Percentiles rank a stretch among this genome's conserved stretches.
These are phyloP conservation scores for Penicillium robsamsonii DNA, from an alignment of 495 filamentous ascomycete species.

Conservation along the genomic window DNA sequence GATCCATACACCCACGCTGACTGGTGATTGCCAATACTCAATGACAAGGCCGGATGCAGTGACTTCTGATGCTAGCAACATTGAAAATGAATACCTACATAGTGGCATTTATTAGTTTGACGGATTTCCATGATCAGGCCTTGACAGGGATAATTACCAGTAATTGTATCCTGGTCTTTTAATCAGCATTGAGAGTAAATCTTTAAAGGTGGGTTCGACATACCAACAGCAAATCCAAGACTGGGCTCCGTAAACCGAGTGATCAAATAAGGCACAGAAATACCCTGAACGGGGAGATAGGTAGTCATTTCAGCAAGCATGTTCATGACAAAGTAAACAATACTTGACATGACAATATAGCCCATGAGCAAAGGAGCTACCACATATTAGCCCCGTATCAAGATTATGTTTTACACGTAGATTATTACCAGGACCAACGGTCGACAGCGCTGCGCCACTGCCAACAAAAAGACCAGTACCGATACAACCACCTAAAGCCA, in stretches of 20 bases:
- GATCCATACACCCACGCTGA: conserved; percentile 62
- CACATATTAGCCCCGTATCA: conserved; percentile 18
- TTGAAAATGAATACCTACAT: conserved; percentile 48
- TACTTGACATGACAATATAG: conserved; percentile 53
- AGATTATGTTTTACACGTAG: background rate
- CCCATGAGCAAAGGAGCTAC: conserved; percentile 69
- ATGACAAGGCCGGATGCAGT: conserved; percentile 67
- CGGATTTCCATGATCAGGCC: background rate
- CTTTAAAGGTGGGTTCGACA: conserved; percentile 15
- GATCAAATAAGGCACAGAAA: conserved; percentile 68
- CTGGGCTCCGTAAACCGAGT: conserved; percentile 66
- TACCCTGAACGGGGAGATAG: conserved; percentile 68
- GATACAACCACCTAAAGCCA: conserved; percentile 71
- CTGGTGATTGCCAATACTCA: conserved; percentile 60
- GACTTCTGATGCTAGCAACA: conserved; percentile 66
- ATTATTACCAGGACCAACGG: conserved; percentile 57
- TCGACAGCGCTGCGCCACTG: conserved; percentile 60
- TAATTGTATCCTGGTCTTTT: conserved; percentile 48
- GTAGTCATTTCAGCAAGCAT: conserved; percentile 68
- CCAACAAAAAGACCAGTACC: conserved; percentile 76
- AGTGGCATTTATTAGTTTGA: conserved; percentile 19
- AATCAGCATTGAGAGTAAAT: conserved; percentile 31
- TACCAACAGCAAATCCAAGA: conserved; percentile 69
- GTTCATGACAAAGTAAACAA: conserved; percentile 55
- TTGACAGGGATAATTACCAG: conserved; percentile 36